Conservation (phyloP, 2,329 filamentous ascomycete species). For the Ophiocordyceps robertsii region DNA sequence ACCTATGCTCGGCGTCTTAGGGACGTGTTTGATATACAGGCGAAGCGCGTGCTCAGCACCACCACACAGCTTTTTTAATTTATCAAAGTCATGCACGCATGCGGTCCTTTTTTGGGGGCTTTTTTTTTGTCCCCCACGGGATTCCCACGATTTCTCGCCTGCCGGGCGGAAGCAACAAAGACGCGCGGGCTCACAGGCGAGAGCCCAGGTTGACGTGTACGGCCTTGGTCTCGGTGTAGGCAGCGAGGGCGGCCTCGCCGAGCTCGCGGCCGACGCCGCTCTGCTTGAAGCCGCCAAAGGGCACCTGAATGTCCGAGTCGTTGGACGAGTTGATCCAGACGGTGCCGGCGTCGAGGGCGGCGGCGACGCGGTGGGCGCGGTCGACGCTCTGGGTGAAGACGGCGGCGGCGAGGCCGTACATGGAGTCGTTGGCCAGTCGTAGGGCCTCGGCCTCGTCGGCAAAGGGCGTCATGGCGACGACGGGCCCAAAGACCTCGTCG, state of each 20-base stretch:
- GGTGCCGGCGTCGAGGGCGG: slow-evolving; percentile 47
- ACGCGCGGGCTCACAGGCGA: slow-evolving; percentile 7
- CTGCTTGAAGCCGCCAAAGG: slow-evolving; percentile 34
- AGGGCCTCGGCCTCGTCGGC: slow-evolving; percentile 28
- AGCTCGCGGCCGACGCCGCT: slow-evolving; percentile 33
- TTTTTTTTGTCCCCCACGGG: too few species aligned
- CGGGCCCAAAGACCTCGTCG: slow-evolving; percentile 33
- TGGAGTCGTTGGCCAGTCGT: slow-evolving; percentile 33
- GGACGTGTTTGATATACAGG: too few species aligned
- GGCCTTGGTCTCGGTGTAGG: slow-evolving; percentile 30
- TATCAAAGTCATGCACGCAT: too few species aligned
- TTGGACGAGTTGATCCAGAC: slow-evolving; percentile 38
- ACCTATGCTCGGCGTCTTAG: too few species aligned
- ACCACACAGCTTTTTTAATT: too few species aligned
- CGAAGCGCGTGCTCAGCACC: too few species aligned
- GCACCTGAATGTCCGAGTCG: slow-evolving; percentile 28
- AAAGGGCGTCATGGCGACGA: slow-evolving; percentile 28
- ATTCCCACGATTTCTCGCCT: neutral
- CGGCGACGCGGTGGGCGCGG: slow-evolving; percentile 31
- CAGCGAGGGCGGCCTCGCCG: slow-evolving; percentile 29
- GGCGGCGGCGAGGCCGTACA: slow-evolving; percentile 47
- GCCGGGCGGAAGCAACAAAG: too few species aligned
- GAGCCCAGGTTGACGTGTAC: slow-evolving; percentile 28
- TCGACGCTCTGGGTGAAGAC: slow-evolving; percentile 48
- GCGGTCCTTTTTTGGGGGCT: too few species aligned